Evolutionary conservation across 495 filamentous ascomycete species (phyloP), one percentile per base, ranked within the genome.

Genomic region (Trichoderma orchidacearum): DNA sequence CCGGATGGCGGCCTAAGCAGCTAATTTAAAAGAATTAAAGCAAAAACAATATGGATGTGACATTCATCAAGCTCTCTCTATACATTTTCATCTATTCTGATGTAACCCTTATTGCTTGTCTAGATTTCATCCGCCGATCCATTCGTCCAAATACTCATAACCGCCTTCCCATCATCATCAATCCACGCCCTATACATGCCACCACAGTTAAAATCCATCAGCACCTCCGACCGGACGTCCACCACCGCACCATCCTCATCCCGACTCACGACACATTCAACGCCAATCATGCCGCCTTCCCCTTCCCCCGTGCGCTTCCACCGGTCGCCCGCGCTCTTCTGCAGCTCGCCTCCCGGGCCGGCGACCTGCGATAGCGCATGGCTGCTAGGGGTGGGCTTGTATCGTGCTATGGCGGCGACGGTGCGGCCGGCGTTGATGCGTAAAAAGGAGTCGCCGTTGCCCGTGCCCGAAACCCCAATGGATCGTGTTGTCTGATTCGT

Each of bases 361-460:
- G 82, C 76, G 21, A 95, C 75, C 51, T 77, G 76, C 0, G 70
- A 73, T 3, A 90, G 60, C 6, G 87, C 85, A 4, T 59, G 58
- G 6, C 66, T 56, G 0, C 74, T 62, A 5, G 83, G 72, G 1
- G 67, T 29, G 3, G 55, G 60, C 7, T 61, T 64, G 65, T 85
- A 91, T n/a, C 85, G 78, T 11, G 81, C 77, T 56, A 92, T 86
- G 0, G 89, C 81, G 12, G 80, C 85, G 3, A 83, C 81, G 7
- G 87, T 89, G 5, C 85, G 79, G 3, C 76, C 81, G 2, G 89
- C 89, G n/a, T 76, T 76, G 17, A 80, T 69, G 1, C 88, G 82
- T 2, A 95, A 77, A 64, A 95, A 96, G 0, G 89, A 89, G 63
- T 96, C 91, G 0, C 90, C 90, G 59, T 95, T 94, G 3, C 90